Base-by-base conservation (phyloP, 176 grass and related monocot species). In the Aechmea fasciata region DNA sequence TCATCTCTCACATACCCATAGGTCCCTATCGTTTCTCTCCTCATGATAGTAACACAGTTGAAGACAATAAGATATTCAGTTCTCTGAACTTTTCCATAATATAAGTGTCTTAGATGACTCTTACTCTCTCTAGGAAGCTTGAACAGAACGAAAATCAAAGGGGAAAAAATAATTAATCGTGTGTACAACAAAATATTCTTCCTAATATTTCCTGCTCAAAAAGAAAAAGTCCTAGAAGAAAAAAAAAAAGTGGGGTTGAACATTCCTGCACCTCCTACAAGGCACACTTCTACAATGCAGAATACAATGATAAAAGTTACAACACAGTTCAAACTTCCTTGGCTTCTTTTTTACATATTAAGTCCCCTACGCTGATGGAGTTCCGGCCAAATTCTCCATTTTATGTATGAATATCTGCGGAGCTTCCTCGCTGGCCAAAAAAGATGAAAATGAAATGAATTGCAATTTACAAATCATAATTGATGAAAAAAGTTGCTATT, bases 391-490 rank as follows among this genome's bases (percentile, higher is more conserved):
- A 47, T 67, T 67, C 26, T 48, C 65, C 26, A 11, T n/a, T 48
- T 48, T 14, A 15, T 67, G 65, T 67, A 67, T 15, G 33, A 17
- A 67, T 48, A 67, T 49, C 33, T 11, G 26, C 7, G 65, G 65
- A 67, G 65, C 24, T 33, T 67, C 65, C 65, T 67, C 65, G 48
- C 65, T 67, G 65, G 9, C 24, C 13, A 13, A 48, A 47, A 15
- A 48, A 67, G 18, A 4, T 25, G 33, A 63, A 20, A 8, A 20
- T 63, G 1, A 17, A 17, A 17, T 11, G 23, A 63, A 23, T 23
- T 12, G 24, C 57, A 62, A 41, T 41, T 59, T 59, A 14, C 15
- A 59, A 59, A 9, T 10, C 13, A 59, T 8, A 59, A 61, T n/a
- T 20, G 55, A 61, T 61, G 20, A 61, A 18, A 5, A 20, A 61